Evolutionary conservation across 768 basidiomycete species (phyloP), one percentile per base, ranked within the genome.

Genomic region (Suillus subaureus): DNA sequence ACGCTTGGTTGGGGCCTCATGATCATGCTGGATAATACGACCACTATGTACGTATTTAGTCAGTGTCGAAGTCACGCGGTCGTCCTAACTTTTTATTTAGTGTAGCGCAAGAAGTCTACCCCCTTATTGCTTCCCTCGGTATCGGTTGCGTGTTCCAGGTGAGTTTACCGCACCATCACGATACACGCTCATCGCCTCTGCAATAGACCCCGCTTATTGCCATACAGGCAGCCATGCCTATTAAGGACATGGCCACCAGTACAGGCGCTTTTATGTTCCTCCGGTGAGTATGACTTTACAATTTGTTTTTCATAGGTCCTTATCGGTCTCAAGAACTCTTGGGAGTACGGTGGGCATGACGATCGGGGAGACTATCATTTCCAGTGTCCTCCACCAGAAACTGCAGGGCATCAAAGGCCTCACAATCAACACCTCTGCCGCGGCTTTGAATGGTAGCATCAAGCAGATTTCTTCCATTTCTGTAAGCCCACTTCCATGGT

Each of bases 301-400:
- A 18, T 45, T 55, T 23, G 16, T 35, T 21, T 33, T 62, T 6
- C 61, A 40, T 55, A 23, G 31, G 39, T 33, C 37, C 21, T 67
- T 35, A 61, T 18, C n/a, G n/a, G 35, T 61, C 45, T 61, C 16
- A 68, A 90, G 91, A 70, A 86, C 83, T 4, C 72, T 93, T 60
- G 92, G 92, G 18, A 90, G 89, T 43, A 90, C 92, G 2, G 80
- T 94, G 33, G 90, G 91, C 21, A 87, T 93, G 63, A 85, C 91
- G 1, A 74, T 92, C 52, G 91, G 91, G 37, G 87, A 93, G 71
- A 85, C 87, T 3, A 88, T 93, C 64, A 89, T 87, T 67, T 80
- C 88, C 2, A 87, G 85, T 57, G 87, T 87, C 45, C 69, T 75
- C 18, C 63, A 54, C 47, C 63, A 60, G 57, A 69, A 31, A 40